phyloP scores from a whole-genome alignment of 2,329 filamentous ascomycete species.

The Fonsecaea pugnacius region DNA sequence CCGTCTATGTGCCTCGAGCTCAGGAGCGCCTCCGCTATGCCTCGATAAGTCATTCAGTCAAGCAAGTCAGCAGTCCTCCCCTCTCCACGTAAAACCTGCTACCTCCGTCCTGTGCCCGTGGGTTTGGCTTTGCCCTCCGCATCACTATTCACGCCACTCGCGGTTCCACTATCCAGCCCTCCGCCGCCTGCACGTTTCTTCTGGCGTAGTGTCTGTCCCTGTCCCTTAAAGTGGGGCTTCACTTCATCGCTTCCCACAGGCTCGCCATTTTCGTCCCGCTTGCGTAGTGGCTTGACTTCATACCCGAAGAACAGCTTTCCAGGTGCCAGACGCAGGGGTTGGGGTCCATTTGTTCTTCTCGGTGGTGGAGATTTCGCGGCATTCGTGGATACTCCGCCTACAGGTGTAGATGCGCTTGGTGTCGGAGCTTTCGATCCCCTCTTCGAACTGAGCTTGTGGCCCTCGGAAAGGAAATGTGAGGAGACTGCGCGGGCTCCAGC shows the following conservation, averaged over 20 bases:
- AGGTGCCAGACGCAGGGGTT: constrained; percentile 79
- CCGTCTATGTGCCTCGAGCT: neutral
- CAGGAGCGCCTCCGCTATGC: constrained; percentile 25
- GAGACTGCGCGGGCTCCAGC: constrained; percentile 66
- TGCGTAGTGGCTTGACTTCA: constrained; percentile 84
- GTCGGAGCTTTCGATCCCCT: constrained; percentile 76
- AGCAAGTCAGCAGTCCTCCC: neutral
- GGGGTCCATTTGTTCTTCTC: constrained; percentile 73
- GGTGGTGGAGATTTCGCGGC: constrained; percentile 48
- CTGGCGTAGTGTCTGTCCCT: constrained; percentile 76
- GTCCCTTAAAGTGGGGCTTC: constrained; percentile 78
- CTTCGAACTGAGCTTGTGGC: constrained; percentile 81
- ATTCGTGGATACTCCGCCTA: constrained; percentile 61
- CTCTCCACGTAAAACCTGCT: neutral
- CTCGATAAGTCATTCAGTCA: neutral
- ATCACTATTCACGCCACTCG: constrained; percentile 46
- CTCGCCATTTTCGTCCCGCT: constrained; percentile 70
- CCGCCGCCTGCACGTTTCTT: constrained; percentile 67
- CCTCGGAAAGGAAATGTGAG: constrained; percentile 78
- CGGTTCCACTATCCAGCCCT: constrained; percentile 38
- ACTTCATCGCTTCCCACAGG: constrained; percentile 65
- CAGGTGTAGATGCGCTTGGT: constrained; percentile 74
- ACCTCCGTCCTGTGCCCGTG: constrained; percentile 16
- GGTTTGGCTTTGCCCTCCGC: constrained; percentile 34
- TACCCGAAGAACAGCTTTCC: constrained; percentile 98